phyloP scores from a whole-genome alignment of 2,329 filamentous ascomycete genomes.

The Pleomassaria siparia region DNA sequence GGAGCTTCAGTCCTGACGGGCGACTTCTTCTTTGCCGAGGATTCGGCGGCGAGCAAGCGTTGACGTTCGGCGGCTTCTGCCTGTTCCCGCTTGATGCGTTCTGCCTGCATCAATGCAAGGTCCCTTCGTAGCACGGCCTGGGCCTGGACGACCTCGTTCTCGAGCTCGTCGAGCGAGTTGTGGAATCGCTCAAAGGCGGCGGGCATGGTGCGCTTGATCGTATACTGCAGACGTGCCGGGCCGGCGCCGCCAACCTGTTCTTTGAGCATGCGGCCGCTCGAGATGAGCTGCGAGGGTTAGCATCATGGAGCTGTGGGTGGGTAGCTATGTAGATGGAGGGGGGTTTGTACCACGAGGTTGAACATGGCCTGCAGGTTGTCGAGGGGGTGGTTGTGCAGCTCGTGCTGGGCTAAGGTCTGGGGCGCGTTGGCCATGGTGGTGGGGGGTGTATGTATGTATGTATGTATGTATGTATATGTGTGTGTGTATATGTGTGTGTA shows the following conservation, averaged over 20 bases:
- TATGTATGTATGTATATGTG: too few relatives aligned
- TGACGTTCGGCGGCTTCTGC: constrained; percentile 37
- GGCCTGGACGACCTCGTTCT: constrained; percentile 46
- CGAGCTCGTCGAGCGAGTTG: constrained; percentile 54
- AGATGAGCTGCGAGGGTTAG: constrained; percentile 40
- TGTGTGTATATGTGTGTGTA: too few relatives aligned
- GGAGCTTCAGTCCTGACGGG: constrained; percentile 6
- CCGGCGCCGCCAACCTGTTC: constrained; percentile 39
- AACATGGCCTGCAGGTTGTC: constrained; percentile 51
- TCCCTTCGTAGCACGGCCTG: constrained; percentile 40
- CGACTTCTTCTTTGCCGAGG: constrained; percentile 17
- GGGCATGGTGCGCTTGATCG: constrained; percentile 44
- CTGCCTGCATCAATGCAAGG: constrained; percentile 38
- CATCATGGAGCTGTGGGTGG: constrained; percentile 1
- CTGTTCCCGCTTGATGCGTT: constrained; percentile 37
- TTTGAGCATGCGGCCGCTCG: constrained; percentile 49
- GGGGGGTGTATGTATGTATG: too few relatives aligned
- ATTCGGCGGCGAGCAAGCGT: constrained; percentile 30
- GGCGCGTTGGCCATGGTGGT: constrained; percentile 2
- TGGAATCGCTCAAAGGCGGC: constrained; percentile 49
- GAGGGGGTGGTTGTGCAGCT: constrained; percentile 26
- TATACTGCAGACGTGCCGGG: constrained; percentile 26
- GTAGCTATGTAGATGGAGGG: background rate
- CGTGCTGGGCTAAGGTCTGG: background rate
- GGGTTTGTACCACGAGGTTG: constrained; percentile 48